Conservation (phyloP, 495 filamentous ascomycete genomes). For the Filosporella fistucella region DNA sequence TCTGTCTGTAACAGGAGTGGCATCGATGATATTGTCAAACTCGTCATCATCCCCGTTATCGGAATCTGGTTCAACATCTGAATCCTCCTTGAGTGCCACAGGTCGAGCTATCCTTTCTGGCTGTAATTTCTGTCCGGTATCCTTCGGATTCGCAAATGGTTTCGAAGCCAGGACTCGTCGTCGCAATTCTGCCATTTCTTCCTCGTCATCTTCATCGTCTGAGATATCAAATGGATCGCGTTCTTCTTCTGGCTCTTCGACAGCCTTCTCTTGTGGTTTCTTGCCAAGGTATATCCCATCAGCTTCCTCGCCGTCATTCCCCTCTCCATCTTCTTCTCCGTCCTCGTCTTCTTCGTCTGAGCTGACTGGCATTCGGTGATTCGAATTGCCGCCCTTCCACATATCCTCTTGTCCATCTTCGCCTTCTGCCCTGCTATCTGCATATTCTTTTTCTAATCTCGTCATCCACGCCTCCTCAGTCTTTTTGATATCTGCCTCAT, state of each 20-base stretch:
- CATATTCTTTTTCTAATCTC: slow-evolving; percentile 85
- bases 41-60: slow-evolving; percentile 63
- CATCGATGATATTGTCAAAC: slow-evolving; percentile 90
- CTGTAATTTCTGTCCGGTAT: slow-evolving; percentile 42
- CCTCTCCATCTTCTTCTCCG: slow-evolving; percentile 41
- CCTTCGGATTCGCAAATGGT: slow-evolving; percentile 66
- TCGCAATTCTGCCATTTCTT: slow-evolving; percentile 88
- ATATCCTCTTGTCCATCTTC: slow-evolving; percentile 57
- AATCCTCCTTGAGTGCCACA: slow-evolving; percentile 50
- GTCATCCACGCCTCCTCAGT: slow-evolving; percentile 83
- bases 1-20: slow-evolving; percentile 78
- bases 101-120: slow-evolving; percentile 54
- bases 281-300: slow-evolving; percentile 56
- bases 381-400: slow-evolving; percentile 85
- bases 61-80: slow-evolving; percentile 69
- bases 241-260: slow-evolving; percentile 36
- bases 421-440: slow-evolving; percentile 66
- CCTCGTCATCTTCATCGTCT: slow-evolving; percentile 73
- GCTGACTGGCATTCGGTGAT: slow-evolving; percentile 52
- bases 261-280: slow-evolving; percentile 35
- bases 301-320: slow-evolving; percentile 25
- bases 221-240: slow-evolving; percentile 70
- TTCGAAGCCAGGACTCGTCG: slow-evolving; percentile 81
- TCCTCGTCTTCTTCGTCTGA: slow-evolving; percentile 53
- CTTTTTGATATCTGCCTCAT: slow-evolving; percentile 84